Base-by-base conservation (phyloP, 2,329 filamentous ascomycete species). In the Xylaria sp. region DNA sequence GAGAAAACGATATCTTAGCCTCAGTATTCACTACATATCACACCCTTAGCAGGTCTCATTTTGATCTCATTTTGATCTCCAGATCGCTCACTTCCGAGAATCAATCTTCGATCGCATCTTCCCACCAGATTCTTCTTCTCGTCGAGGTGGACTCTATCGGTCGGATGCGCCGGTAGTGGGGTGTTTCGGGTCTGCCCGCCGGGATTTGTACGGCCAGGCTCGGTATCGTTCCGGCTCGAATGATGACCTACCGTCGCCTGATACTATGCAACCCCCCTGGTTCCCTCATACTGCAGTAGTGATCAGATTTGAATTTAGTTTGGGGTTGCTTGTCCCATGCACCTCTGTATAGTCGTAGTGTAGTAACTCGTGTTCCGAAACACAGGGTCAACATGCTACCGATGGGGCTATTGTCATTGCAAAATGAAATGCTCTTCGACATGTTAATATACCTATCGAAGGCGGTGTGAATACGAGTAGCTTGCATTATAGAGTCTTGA, bases 171-270 rank as follows among this genome's bases (percentile, higher is more conserved):
- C 48, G 63, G 61, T 12, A 54, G 63, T 54, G 63, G 63, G 55
- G 55, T 55, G 15, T 54, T 52, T 52, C 55, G 63, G 48, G 2
- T 44, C 55, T 60, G 63, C 7, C 56, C 63, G 63, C 63, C 63
- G 63, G 56, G 28, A 28, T 60, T 60, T 46, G 37, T 60, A 39
- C 63, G 55, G 55, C 28, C 46, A 54, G 20, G 37, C 37, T 60
- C 63, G 56, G 63, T 23, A 60, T 65, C n/a, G 63, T 54, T 44
- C 50, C 63, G 63, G 63, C 63, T 65, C 25, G 44, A 59, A 58
- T 25, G 54, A 65, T n/a, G 34, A 34, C 23, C 18, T 28, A 39
- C 23, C 23, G 56, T 46, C 23, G 39, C 56, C 56, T 58, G 39
- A 31, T 46, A 12, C 13, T 7, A 44, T 31, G 23, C 15, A 46